phyloP scores from a whole-genome alignment of 225 moss, liverwort and hornwort genomes.

The Straminergon stramineum region DNA sequence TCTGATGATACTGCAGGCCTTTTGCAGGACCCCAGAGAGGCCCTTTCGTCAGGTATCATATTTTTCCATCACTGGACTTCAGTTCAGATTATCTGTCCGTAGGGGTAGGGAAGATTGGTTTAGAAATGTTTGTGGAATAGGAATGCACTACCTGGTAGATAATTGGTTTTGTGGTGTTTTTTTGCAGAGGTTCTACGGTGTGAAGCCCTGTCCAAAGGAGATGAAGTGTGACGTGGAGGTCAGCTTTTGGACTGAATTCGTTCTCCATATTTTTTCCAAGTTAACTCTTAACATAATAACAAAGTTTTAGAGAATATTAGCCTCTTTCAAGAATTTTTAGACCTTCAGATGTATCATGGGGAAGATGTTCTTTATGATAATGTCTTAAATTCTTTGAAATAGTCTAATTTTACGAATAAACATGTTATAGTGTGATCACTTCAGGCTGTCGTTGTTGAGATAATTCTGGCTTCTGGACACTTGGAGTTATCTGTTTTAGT shows the following conservation, averaged over 20 bases:
- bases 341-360: not conserved
- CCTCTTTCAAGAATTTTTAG: not conserved
- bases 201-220: constrained; percentile 88
- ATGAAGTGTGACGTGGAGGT: constrained; percentile 98
- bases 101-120: not conserved
- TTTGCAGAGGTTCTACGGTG: constrained; percentile 72
- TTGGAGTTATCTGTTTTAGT: not conserved
- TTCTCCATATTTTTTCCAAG: not conserved
- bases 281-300: not conserved
- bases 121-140: not conserved
- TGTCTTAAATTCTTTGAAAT: not conserved
- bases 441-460: not conserved
- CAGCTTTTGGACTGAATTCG: not conserved
- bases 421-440: not conserved
- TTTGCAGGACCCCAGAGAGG: constrained; percentile 89
- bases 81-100: not conserved
- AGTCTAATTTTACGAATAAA: not conserved
- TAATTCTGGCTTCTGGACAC: not conserved
- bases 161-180: not conserved
- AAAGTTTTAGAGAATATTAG: not conserved
- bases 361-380: not conserved
- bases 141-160: not conserved
- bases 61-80: not conserved
- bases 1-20: constrained; percentile 39
- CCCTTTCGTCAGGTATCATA: constrained; percentile 80